A percentile compares a stretch with the other conserved stretches of the same genome.
Evolutionary conservation across 805 yeast species (phyloP).

Genomic region (Zygosaccharomyces kombuchaensis): DNA sequence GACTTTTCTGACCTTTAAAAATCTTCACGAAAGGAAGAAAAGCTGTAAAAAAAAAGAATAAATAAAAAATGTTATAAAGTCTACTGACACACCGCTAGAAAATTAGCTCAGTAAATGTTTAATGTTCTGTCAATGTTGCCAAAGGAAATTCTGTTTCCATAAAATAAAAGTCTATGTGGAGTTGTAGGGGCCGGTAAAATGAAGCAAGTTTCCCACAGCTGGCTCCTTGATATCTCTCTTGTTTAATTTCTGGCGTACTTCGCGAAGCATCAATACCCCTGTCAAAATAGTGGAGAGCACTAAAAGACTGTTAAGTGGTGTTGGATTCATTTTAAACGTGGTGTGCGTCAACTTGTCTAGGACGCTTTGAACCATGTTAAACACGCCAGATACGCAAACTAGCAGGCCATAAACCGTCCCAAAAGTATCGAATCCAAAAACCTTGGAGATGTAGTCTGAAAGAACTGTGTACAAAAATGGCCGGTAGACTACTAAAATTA

Average conservation of each 20-base stretch:
- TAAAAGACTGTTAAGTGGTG: constrained; percentile 63
- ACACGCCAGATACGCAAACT: constrained; percentile 76
- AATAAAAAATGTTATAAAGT: too few relatives aligned
- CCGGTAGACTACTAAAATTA: constrained; percentile 72
- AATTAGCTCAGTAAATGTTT: too few relatives aligned
- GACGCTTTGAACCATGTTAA: constrained; percentile 65
- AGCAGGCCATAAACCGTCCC: constrained; percentile 88
- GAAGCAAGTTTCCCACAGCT: not conserved
- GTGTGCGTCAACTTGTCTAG: constrained; percentile 71
- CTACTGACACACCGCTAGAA: too few relatives aligned
- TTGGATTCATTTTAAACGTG: constrained; percentile 67
- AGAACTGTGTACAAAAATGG: constrained; percentile 92
- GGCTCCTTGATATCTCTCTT: constrained; percentile 1
- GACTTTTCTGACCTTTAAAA: not conserved
- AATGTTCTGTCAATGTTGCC: too few relatives aligned
- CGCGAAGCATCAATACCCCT: constrained; percentile 5
- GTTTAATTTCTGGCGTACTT: constrained; percentile 5
- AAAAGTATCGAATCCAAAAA: constrained; percentile 87
- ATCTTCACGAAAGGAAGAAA: not conserved
- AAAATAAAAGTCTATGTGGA: not conserved
- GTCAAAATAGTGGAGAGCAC: constrained; percentile 48
- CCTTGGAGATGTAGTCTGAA: constrained; percentile 87
- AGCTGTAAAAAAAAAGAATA: too few relatives aligned
- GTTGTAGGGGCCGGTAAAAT: not conserved
- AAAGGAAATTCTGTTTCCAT: too few relatives aligned